Evolutionary conservation across 345 rosid species (phyloP).

Genomic region (Psidium guajava): DNA sequence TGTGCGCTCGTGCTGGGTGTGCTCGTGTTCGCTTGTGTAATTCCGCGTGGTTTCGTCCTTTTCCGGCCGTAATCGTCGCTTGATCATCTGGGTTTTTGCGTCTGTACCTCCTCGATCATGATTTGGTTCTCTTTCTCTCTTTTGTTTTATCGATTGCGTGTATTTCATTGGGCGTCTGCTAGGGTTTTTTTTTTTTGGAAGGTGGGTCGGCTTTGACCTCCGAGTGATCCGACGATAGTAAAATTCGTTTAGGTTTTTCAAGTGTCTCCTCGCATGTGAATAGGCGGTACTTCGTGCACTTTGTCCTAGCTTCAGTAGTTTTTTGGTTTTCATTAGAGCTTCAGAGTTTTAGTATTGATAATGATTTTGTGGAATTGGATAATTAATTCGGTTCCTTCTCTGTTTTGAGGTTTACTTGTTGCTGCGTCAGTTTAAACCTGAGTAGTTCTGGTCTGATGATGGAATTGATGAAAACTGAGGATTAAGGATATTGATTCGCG

Average conservation of each 20-base stretch:
- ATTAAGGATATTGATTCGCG: background rate
- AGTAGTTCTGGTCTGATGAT: background rate
- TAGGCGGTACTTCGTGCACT: background rate
- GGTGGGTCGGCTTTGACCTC: background rate
- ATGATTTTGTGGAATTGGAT: no score
- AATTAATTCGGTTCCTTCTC: no score
- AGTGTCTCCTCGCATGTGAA: background rate
- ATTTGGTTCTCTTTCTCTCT: background rate
- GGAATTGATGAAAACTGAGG: background rate
- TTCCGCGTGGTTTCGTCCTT: background rate
- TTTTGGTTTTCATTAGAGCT: no score
- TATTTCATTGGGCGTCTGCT: background rate
- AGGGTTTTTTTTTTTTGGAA: background rate
- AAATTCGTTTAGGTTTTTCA: background rate
- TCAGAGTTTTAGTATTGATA: no score
- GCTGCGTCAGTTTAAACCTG: background rate
- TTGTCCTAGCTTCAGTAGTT: no score
- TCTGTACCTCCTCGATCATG: background rate
- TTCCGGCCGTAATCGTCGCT: background rate
- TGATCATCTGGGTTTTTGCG: background rate
- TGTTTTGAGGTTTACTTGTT: background rate
- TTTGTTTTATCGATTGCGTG: background rate
- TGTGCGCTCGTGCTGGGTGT: background rate
- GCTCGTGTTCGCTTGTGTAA: background rate
- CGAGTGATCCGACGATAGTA: background rate